A percentile compares a stretch with the other conserved stretches of the same genome.
Conservation (phyloP, 179 eudicot genomes). For the Sideroxylon spinosum region DNA sequence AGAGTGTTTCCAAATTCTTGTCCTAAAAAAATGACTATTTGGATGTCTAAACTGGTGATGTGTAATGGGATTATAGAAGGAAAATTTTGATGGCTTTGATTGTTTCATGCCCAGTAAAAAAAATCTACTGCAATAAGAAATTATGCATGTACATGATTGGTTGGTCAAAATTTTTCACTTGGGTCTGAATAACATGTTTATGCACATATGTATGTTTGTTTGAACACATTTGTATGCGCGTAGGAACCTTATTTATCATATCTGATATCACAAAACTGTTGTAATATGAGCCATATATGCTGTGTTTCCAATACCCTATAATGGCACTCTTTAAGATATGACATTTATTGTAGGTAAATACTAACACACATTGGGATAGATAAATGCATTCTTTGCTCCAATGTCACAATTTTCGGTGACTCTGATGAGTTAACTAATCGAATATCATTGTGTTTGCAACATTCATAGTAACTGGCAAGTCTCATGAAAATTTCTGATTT, state of each 20-base stretch:
- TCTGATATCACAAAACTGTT: background rate
- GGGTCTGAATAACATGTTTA: too few species aligned
- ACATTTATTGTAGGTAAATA: background rate
- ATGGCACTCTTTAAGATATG: background rate
- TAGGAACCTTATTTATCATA: background rate
- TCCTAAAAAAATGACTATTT: background rate
- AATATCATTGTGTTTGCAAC: background rate
- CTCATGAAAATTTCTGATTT: background rate
- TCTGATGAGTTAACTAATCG: background rate
- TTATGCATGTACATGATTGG: background rate
- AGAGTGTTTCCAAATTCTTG: background rate
- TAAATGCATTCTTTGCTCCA: background rate
- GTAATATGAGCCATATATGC: background rate
- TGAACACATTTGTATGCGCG: background rate
- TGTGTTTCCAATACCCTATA: background rate
- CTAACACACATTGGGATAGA: background rate
- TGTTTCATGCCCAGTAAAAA: background rate
- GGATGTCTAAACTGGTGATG: background rate
- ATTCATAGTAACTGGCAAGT: background rate
- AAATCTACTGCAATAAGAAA: background rate
- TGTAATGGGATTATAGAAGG: too few species aligned
- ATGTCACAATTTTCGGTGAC: background rate
- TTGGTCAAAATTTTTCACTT: too few species aligned
- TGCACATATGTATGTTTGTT: too few species aligned
- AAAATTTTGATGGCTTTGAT: background rate